A percentile compares a stretch with the other conserved stretches of the same genome.
Conservation (phyloP, 1,284 basidiomycete genomes). For the Thecaphora thlaspeos region DNA sequence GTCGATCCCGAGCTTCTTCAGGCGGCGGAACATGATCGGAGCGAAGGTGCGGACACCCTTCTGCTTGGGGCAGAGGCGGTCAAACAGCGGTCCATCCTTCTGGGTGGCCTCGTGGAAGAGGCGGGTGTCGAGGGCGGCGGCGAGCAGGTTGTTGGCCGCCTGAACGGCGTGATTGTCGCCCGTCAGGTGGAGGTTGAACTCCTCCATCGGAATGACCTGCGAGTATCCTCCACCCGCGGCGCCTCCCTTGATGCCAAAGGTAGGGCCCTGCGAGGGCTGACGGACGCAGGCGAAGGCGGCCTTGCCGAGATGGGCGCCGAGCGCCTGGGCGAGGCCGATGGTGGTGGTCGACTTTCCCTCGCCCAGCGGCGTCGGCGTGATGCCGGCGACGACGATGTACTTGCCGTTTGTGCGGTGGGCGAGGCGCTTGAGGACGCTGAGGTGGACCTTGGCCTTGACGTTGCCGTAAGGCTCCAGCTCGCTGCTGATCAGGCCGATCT, state of each 20-base stretch:
- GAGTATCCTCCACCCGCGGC: slow-evolving; percentile 98
- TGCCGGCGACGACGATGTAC: slow-evolving; percentile 95
- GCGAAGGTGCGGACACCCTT: slow-evolving; percentile 94
- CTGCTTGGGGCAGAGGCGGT: slow-evolving; percentile 84
- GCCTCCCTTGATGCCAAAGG: slow-evolving; percentile 99
- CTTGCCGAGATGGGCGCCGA: slow-evolving; percentile 89
- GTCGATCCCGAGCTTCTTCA: slow-evolving; percentile 91
- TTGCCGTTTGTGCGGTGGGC: slow-evolving; percentile 86
- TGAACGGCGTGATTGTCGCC: slow-evolving; percentile 98
- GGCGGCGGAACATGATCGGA: slow-evolving; percentile 90
- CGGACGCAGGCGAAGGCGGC: slow-evolving; percentile 96
- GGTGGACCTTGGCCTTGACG: slow-evolving; percentile 96
- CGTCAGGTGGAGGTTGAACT: slow-evolving; percentile 95
- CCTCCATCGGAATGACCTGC: slow-evolving; percentile 98
- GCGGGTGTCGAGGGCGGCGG: slow-evolving; percentile 92
- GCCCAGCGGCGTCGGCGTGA: slow-evolving; percentile 95
- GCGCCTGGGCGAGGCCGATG: slow-evolving; percentile 92
- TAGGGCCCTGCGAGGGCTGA: slow-evolving; percentile 96
- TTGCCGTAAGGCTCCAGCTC: slow-evolving; percentile 93
- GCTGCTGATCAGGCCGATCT: slow-evolving; percentile 81
- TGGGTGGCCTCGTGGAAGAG: slow-evolving; percentile 98
- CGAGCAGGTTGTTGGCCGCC: slow-evolving; percentile 94
- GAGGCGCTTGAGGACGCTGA: slow-evolving; percentile 81
- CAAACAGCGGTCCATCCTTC: slow-evolving; percentile 90
- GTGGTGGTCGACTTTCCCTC: slow-evolving; percentile 99